Base-by-base conservation (phyloP, 768 basidiomycete species). In the Chalciporus chontae region DNA sequence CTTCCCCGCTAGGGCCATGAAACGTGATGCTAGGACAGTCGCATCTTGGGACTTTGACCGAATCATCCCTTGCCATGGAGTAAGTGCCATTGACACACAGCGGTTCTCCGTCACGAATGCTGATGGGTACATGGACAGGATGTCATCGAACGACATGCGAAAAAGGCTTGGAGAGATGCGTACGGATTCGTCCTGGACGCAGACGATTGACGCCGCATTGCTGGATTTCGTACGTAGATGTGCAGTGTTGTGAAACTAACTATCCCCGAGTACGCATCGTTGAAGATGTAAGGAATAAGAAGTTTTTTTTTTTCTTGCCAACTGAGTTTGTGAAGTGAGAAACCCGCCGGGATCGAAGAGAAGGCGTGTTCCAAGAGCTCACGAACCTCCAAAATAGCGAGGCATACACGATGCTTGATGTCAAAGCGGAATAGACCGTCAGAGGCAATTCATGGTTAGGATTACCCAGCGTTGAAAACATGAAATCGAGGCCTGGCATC, bases 61-160 rank as follows among this genome's bases (percentile, higher is more conserved):
- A 39, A 83, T 88, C 54, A 87, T 88, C 39, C 84, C 85, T 50
- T 89, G 87, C 54, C 86, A 89, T 64, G 78, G 77, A 23, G 77
- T 77, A 47, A 51, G 73, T 57, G 21, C 36, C 46, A 11, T n/a
- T n/a, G 34, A 17, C n/a, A 31, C 23, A 18, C 14, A 7, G 21
- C 4, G 7, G 11, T 47, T 34, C 13, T 39, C 58, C n/a, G 13
- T 39, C 41, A 14, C 40, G 8, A 21, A 29, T 40, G 29, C 41
- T 64, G 11, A 56, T 31, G 21, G 32, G 23, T 8, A 14, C 32
- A 26, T 18, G 23, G n/a, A 9, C 40, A 76, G 72, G 83, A 85
- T 52, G 80, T 86, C 23, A 83, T 88, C 46, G 84, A 87, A 63
- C 73, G 67, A 0, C 73, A 73, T 7, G 85, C 74, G 3, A 81